A percentile compares a stretch with the other conserved stretches of the same genome.
Evolutionary conservation across 2,329 filamentous ascomycete genomes (phyloP).

Genomic region (Fulvia fulva): DNA sequence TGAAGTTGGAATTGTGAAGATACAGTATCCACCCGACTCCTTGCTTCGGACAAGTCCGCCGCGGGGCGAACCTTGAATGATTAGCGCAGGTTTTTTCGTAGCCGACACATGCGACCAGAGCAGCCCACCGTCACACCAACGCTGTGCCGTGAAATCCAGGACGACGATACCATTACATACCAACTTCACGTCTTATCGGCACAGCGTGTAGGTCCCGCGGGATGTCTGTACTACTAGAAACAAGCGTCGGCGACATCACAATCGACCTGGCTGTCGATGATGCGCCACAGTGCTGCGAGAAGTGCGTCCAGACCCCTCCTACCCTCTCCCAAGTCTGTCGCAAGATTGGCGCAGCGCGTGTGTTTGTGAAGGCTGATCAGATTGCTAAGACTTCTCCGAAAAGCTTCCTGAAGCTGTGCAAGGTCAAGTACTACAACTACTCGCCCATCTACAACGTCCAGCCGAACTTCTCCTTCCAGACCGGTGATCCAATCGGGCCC

Average conservation of each 20-base stretch:
- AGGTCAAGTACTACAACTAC: constrained; percentile 99
- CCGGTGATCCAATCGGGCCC: constrained; percentile 87
- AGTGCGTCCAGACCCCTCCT: constrained; percentile 57
- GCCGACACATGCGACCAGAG: too few relatives aligned
- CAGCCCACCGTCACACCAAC: too few relatives aligned
- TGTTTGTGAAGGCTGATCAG: constrained; percentile 50
- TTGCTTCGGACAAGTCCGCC: neutral
- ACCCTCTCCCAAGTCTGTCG: constrained; percentile 12
- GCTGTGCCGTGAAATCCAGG: too few relatives aligned
- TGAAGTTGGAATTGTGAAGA: neutral
- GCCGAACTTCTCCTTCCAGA: constrained; percentile 94
- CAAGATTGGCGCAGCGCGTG: constrained; percentile 22
- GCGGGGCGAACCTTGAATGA: neutral
- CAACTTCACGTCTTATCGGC: neutral
- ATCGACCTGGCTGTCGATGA: constrained; percentile 88
- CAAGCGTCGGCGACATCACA: constrained; percentile 87
- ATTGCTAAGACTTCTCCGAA: constrained; percentile 48
- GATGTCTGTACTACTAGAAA: constrained; percentile 95
- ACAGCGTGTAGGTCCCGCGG: neutral
- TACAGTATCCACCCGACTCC: neutral
- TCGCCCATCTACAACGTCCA: constrained; percentile 87
- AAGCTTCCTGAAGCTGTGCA: constrained; percentile 97
- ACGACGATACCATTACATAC: neutral
- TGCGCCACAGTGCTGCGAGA: constrained; percentile 88
- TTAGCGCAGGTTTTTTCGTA: too few relatives aligned